Base-by-base conservation (phyloP, 805 yeast species). In the Saturnispora bothae region DNA sequence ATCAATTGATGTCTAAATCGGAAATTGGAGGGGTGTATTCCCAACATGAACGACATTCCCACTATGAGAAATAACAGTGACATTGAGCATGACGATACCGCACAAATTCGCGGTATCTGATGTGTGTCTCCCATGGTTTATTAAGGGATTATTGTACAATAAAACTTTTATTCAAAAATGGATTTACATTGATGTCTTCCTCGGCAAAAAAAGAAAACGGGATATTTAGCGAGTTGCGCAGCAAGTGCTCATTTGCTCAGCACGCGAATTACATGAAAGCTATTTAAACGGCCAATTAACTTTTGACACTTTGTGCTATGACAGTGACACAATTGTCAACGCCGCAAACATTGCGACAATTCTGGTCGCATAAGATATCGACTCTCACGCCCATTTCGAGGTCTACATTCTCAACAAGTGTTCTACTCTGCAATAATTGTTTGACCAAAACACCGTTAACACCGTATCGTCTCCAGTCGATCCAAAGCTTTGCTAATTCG, bases 1-100 rank as follows among this genome's bases (percentile, higher is more conserved):
- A 85, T 77, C 43, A 86, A 64, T 40, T 76, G 76, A 54, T 81
- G 89, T 34, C 86, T 65, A 58, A 82, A 82, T 18, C 75, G 74
- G 27, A 71, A 49, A 38, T 76, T 63, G 43, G 73, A 60, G 2
- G 77, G 81, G 52, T 80, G 86, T 23, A 80, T 78, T 39, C 79
- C 74, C 3, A 65, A 59, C 40, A 76, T 66, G 42, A 69, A 58
- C 54, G 78, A 83, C 42, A 83, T 63, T 6, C 83, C 77, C 0
- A 66, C 46, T 4, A 78, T 47, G n/a, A 88, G 82, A 31, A 68
- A 56, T 3, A 66, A 35, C 1, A 78, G 57, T 14, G 82, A 74
- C 3, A 61, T 41, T 5, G 69, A 56, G 1, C 79, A 65, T 0
- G 80, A 59, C 0, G 69, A 49, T 6, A 76, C 66, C 1, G 78